Conservation (phyloP, 73 alveolate species). For the Paramecium biaurelia region DNA sequence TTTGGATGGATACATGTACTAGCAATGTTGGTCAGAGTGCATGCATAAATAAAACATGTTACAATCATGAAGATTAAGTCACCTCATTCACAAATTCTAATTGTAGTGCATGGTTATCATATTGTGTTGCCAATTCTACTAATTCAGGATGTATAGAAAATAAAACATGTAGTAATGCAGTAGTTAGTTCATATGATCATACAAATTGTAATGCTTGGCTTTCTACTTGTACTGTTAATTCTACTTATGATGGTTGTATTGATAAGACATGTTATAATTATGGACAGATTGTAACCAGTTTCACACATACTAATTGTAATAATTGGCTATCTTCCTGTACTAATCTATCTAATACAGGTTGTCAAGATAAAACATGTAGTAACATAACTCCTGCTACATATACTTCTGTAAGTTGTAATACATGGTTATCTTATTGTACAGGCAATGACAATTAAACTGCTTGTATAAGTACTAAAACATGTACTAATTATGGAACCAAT, state of each 20-base stretch:
- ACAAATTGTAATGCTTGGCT: neutral
- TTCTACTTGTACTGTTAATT: conserved; percentile 12
- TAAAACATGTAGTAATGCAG: neutral
- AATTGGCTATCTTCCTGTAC: conserved; percentile 2
- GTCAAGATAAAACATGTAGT: neutral
- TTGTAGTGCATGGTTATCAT: conserved; percentile 14
- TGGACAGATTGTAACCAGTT: neutral
- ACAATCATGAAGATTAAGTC: neutral
- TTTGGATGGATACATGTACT: conserved; percentile 25
- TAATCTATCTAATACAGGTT: neutral
- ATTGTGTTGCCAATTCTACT: neutral
- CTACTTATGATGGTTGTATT: conserved; percentile 10
- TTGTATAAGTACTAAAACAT: neutral
- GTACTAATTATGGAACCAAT: neutral
- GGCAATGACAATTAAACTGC: neutral
- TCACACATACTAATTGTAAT: neutral
- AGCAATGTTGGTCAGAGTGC: neutral
- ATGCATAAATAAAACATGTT: neutral
- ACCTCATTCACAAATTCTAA: neutral
- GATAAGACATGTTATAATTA: neutral
- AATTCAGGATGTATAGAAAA: neutral
- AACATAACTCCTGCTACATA: neutral
- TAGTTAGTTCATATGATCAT: neutral
- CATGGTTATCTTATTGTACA: neutral
- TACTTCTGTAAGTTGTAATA: neutral